A percentile compares a stretch with the other conserved stretches of the same genome.
Conservation (phyloP, 2,329 filamentous ascomycete species). For the Herpomyces periplanetae region DNA sequence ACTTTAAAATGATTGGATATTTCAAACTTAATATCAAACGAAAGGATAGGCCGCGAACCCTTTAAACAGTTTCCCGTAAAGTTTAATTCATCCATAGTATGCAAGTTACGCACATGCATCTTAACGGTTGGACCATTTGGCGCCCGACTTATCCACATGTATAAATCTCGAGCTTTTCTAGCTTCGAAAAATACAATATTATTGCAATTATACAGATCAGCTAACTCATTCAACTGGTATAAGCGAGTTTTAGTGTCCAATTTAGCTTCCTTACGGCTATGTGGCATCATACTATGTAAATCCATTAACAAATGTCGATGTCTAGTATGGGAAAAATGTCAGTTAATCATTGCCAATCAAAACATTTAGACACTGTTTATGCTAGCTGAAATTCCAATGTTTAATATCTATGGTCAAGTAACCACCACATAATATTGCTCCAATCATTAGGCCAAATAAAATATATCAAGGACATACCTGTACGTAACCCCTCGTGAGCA, state of each 20-base stretch:
- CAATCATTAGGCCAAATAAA: neutral
- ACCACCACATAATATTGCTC: constrained; percentile 1
- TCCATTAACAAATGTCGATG: constrained; percentile 80
- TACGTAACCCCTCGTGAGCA: constrained; percentile 73
- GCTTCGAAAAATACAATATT: constrained; percentile 85
- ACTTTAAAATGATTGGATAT: constrained; percentile 35
- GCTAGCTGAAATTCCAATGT: too few species aligned
- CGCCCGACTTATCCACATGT: constrained; percentile 65
- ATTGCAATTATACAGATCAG: constrained; percentile 60
- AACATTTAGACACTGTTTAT: too few species aligned
- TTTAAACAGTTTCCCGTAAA: constrained; percentile 92
- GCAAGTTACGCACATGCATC: constrained; percentile 46
- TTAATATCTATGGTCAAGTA: neutral
- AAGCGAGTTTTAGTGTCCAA: constrained; percentile 89
- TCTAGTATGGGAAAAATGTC: constrained; percentile 11
- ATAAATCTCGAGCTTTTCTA: constrained; percentile 68
- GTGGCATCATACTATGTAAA: constrained; percentile 50
- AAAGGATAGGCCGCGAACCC: constrained; percentile 56
- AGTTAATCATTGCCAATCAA: neutral
- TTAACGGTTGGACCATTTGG: constrained; percentile 41
- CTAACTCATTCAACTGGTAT: constrained; percentile 33
- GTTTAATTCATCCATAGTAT: constrained; percentile 85
- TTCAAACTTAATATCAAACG: constrained; percentile 63
- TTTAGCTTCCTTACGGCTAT: constrained; percentile 75
- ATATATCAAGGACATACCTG: constrained; percentile 13